phyloP scores from a whole-genome alignment of 1,284 basidiomycete genomes.

The Phaffia rhodozyma region DNA sequence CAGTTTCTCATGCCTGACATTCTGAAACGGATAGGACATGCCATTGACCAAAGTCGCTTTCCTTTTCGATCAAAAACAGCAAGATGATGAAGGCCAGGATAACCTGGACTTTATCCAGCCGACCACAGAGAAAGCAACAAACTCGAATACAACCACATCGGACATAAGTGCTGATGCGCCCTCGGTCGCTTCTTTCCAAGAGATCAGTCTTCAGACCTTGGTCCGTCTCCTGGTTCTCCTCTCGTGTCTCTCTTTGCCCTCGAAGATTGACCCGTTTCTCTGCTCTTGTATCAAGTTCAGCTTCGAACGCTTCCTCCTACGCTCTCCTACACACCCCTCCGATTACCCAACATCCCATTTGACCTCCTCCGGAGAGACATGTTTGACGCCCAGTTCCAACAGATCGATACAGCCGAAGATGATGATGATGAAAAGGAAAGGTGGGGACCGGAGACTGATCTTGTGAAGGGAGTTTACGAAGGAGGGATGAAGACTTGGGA shows the following conservation, averaged over 20 bases:
- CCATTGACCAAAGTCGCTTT: background rate
- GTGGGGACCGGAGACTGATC: conserved; percentile 71
- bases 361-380: conserved; percentile 66
- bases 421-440: conserved; percentile 38
- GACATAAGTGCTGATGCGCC: background rate
- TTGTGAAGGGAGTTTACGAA: conserved; percentile 86
- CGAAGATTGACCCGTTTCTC: conserved; percentile 17
- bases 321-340: conserved; percentile 19
- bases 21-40: conserved; percentile 17
- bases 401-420: conserved; percentile 30
- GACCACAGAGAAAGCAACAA: background rate
- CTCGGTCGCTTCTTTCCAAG: conserved; percentile 21
- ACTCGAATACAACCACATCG: conserved; percentile 8
- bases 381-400: conserved; percentile 86
- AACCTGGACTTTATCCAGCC: conserved; percentile 1
- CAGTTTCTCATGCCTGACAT: background rate
- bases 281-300: conserved; percentile 28
- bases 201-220: conserved; percentile 29
- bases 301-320: conserved; percentile 21
- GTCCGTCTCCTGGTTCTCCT: conserved; percentile 20
- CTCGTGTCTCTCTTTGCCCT: background rate
- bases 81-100: conserved; percentile 21
- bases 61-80: conserved; percentile 15
- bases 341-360: background rate
- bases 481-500: conserved; percentile 98